These are phyloP conservation scores for Prunus mongolica DNA, from an alignment of 306 rosid genomes.

Conservation along the genomic window DNA sequence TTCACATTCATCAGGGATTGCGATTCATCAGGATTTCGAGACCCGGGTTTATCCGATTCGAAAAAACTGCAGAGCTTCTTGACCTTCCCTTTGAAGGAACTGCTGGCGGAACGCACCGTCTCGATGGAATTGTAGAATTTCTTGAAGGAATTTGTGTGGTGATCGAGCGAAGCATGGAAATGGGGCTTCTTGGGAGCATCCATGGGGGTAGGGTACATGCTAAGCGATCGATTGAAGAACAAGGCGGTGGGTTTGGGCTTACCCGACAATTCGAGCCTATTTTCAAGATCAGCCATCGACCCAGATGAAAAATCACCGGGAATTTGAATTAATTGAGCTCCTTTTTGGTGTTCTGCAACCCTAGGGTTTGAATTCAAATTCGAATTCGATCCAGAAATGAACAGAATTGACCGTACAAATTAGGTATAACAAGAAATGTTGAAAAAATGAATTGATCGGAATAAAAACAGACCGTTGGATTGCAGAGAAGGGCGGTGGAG, in stretches of 20 bases:
- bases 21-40: conserved; percentile 24
- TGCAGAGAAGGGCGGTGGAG: background rate
- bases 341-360: background rate
- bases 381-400: background rate
- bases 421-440: background rate
- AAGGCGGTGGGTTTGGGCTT: conserved; percentile 49
- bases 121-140: conserved; percentile 53
- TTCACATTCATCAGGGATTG: conserved; percentile 17
- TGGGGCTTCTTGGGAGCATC: conserved; percentile 38
- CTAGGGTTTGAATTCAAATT: conserved; percentile 3
- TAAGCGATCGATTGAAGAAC: conserved; percentile 69
- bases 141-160: conserved; percentile 57
- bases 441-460: background rate
- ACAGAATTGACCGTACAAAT: background rate
- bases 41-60: conserved; percentile 37
- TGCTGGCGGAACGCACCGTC: conserved; percentile 51
- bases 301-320: conserved; percentile 5
- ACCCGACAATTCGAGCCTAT: conserved; percentile 30
- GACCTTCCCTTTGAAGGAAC: conserved; percentile 71
- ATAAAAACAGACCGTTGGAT: background rate
- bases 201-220: conserved; percentile 30
- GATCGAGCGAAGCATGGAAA: conserved; percentile 37
- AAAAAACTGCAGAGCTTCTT: conserved; percentile 69
- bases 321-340: background rate
- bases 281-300: conserved; percentile 47